phyloP scores from a whole-genome alignment of 495 filamentous ascomycete species.

The Penicillium arizonense region DNA sequence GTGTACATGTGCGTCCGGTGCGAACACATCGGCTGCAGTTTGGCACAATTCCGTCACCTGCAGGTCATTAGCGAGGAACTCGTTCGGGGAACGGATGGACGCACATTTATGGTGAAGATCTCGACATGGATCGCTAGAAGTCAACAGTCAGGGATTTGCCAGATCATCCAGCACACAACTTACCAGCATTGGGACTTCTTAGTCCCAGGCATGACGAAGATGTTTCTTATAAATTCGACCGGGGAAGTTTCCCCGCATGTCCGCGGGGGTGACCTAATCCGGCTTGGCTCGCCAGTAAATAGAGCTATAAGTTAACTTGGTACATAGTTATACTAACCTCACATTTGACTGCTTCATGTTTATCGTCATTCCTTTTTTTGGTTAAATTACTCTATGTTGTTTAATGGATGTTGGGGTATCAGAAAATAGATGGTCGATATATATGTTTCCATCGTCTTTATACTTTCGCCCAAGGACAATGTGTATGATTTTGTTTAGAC shows the following conservation, averaged over 20 bases:
- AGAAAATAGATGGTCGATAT: no score
- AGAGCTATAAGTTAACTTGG: no score
- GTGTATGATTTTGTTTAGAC: no score
- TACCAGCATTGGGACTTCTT: constrained; percentile 15
- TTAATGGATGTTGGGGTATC: no score
- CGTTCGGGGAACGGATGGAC: background rate
- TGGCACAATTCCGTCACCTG: constrained; percentile 22
- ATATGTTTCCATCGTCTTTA: no score
- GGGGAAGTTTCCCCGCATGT: constrained; percentile 3
- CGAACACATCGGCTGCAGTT: constrained; percentile 22
- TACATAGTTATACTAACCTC: no score
- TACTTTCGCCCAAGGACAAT: no score
- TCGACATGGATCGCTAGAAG: constrained; percentile 22
- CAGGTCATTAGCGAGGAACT: background rate
- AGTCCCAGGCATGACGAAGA: background rate
- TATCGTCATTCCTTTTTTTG: no score
- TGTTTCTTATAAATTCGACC: background rate
- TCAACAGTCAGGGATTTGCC: background rate
- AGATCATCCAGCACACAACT: background rate
- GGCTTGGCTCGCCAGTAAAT: no score
- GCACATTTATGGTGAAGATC: constrained; percentile 25
- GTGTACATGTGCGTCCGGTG: constrained; percentile 16
- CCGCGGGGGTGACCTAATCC: background rate
- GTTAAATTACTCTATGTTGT: no score
- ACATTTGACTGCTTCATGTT: no score